Conservation (phyloP, 2,329 filamentous ascomycete species). For the Trichophyton simii region DNA sequence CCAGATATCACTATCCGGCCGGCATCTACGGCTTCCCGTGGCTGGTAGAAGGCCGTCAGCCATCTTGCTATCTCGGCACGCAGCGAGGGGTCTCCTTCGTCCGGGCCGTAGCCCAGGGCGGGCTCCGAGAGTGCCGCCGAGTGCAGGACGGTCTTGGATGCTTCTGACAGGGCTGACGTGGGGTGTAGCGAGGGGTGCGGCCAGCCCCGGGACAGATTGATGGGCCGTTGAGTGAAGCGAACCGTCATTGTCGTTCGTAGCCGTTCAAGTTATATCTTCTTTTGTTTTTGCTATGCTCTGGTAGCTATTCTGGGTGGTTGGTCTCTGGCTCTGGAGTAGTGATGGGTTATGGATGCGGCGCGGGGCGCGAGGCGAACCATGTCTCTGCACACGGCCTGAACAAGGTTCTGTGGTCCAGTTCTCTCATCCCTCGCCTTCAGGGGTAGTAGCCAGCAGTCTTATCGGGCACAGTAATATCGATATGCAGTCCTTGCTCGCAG, state of each 20-base stretch:
- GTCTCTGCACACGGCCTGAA: background rate
- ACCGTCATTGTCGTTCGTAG: background rate
- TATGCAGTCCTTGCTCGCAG: background rate
- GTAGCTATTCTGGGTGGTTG: background rate
- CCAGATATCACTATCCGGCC: conserved; percentile 68
- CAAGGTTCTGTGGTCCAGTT: background rate
- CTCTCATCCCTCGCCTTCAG: background rate
- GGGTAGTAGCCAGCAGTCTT: background rate
- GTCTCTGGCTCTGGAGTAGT: background rate
- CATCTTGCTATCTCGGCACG: conserved; percentile 57
- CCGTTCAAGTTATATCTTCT: background rate
- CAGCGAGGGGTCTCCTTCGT: conserved; percentile 57
- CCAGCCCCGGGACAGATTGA: conserved; percentile 36
- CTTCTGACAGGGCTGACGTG: conserved; percentile 46
- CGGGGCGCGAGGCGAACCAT: background rate
- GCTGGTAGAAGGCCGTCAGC: conserved; percentile 52
- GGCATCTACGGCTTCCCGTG: conserved; percentile 31
- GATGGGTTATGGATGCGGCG: background rate
- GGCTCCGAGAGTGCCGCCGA: conserved; percentile 47
- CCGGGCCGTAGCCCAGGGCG: conserved; percentile 67
- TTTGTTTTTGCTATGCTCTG: too few relatives aligned
- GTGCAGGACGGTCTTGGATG: conserved; percentile 49
- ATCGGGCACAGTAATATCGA: background rate
- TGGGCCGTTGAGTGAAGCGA: conserved; percentile 12
- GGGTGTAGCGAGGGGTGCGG: conserved; percentile 52